A percentile compares a stretch with the other conserved stretches of the same genome.
Evolutionary conservation across 2,329 filamentous ascomycete species (phyloP).

Genomic region (Fusarium domesticum): DNA sequence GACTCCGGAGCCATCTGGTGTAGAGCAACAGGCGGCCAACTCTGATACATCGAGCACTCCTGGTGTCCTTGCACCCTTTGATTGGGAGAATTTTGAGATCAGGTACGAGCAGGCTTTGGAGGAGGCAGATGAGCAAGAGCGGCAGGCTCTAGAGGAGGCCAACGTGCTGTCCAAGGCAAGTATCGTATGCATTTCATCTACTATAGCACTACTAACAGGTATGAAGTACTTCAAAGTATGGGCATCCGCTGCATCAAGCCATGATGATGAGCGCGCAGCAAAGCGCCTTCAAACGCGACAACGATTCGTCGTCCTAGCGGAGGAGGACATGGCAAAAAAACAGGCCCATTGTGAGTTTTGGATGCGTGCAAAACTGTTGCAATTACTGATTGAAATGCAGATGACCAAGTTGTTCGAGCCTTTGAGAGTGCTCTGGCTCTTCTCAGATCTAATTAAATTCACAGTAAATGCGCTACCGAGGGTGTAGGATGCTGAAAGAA

Average conservation of each 20-base stretch:
- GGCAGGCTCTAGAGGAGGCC: slow-evolving; percentile 64
- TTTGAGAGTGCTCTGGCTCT: slow-evolving; percentile 61
- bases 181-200: background rate
- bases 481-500: background rate
- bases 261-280: slow-evolving; percentile 73
- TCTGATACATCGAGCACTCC: slow-evolving; percentile 47
- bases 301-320: slow-evolving; percentile 70
- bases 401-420: slow-evolving; percentile 56
- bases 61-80: slow-evolving; percentile 55
- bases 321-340: slow-evolving; percentile 68
- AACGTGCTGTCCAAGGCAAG: slow-evolving; percentile 61
- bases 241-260: slow-evolving; percentile 67
- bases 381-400: slow-evolving; percentile 27
- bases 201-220: background rate
- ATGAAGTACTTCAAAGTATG: slow-evolving; percentile 74
- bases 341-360: slow-evolving; percentile 71
- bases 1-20: slow-evolving; percentile 39
- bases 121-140: slow-evolving; percentile 62
- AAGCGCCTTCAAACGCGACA: slow-evolving; percentile 81
- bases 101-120: slow-evolving; percentile 66
- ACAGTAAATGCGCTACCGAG: too few relatives aligned
- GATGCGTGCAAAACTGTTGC: background rate
- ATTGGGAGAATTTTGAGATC: slow-evolving; percentile 74
- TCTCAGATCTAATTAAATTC: slow-evolving; percentile 39
- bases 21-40: slow-evolving; percentile 32